These are phyloP conservation scores for Acanthamoeba triangularis DNA, from an alignment of 208 protist species.

Conservation along the genomic window DNA sequence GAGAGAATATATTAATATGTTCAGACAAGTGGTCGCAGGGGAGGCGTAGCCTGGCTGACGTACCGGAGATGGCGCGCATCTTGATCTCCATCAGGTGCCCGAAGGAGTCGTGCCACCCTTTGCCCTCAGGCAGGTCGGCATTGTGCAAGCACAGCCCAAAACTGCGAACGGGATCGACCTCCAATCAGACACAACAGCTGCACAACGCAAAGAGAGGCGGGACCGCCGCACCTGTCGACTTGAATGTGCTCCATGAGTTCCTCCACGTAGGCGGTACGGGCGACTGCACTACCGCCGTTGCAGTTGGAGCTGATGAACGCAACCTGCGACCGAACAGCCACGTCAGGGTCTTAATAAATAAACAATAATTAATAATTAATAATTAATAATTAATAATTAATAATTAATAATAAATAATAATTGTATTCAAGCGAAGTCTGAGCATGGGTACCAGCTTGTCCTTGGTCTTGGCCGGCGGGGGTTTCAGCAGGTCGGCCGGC, in stretches of 20 bases:
- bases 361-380: conserved; percentile 6
- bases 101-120: conserved; percentile 46
- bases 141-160: conserved; percentile 70
- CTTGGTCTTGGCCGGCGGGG: conserved; percentile 19
- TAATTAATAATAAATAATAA: not conserved
- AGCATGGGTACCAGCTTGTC: conserved; percentile 52
- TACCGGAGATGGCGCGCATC: conserved; percentile 33
- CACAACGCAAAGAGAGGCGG: not conserved
- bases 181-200: not conserved
- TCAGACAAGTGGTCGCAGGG: too few relatives aligned
- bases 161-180: not conserved
- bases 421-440: too few relatives aligned
- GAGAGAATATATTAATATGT: not conserved
- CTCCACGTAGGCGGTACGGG: conserved; percentile 51
- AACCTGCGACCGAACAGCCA: not conserved
- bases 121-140: conserved; percentile 6
- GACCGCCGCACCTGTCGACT: conserved; percentile 66
- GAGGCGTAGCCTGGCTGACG: not conserved
- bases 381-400: not conserved
- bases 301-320: conserved; percentile 57
- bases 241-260: conserved; percentile 69
- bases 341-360: too few relatives aligned
- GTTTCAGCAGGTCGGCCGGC: not conserved
- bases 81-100: conserved; percentile 70
- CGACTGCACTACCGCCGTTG: not conserved